These are phyloP conservation scores for Microbotryum silenes-acaulis DNA, from an alignment of 1,284 basidiomycete species.

Conservation along the genomic window DNA sequence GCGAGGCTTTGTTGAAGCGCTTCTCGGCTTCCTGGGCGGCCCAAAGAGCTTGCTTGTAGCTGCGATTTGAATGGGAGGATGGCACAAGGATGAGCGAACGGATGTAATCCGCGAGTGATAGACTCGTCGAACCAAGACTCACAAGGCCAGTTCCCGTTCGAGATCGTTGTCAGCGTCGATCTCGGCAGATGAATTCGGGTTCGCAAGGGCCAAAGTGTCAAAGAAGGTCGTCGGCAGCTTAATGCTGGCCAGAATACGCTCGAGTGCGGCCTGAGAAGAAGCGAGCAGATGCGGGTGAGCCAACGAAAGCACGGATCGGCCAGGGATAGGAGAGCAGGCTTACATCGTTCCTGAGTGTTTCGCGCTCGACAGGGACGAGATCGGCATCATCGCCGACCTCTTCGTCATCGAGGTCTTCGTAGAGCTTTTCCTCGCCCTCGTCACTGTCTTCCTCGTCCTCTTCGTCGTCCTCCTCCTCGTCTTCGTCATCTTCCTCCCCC, in stretches of 20 bases:
- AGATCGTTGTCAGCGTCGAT: slow-evolving; percentile 65
- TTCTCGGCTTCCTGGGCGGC: slow-evolving; percentile 65
- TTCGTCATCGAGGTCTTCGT: slow-evolving; percentile 24
- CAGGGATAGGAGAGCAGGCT: slow-evolving; percentile 33
- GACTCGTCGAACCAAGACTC: slow-evolving; percentile 38
- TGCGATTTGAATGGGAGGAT: slow-evolving; percentile 39
- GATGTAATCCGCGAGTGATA: not conserved
- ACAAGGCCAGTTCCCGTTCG: slow-evolving; percentile 91
- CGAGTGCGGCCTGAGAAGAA: slow-evolving; percentile 58
- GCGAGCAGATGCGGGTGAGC: not conserved
- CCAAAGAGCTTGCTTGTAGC: slow-evolving; percentile 92
- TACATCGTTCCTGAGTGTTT: slow-evolving; percentile 73
- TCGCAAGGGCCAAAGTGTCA: slow-evolving; percentile 69
- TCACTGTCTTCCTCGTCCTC: slow-evolving; percentile 20
- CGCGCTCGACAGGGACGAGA: slow-evolving; percentile 63
- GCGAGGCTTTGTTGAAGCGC: slow-evolving; percentile 62
- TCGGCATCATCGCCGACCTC: slow-evolving; percentile 20
- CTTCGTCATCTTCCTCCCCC: slow-evolving; percentile 25
- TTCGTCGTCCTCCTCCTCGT: slow-evolving; percentile 28
- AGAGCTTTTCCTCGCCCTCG: slow-evolving; percentile 33
- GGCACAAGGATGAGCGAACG: not conserved
- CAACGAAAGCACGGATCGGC: not conserved
- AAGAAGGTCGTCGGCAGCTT: slow-evolving; percentile 76
- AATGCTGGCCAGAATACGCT: slow-evolving; percentile 69
- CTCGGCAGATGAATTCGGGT: slow-evolving; percentile 66